Conservation (phyloP, 768 basidiomycete genomes). For the Cantharellus anzutake region DNA sequence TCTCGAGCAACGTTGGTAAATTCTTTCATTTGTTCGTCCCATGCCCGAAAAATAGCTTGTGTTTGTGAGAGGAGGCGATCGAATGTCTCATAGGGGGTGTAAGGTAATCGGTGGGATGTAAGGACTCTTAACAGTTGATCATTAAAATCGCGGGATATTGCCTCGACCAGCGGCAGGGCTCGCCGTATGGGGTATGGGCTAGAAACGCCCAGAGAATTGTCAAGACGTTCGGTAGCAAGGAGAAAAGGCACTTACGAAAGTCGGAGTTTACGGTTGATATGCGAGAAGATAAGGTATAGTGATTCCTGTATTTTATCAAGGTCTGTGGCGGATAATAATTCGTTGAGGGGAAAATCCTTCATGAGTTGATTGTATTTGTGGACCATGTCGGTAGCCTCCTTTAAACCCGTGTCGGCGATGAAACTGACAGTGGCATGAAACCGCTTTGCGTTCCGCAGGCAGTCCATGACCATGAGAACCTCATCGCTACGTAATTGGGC, state of each 20-base stretch:
- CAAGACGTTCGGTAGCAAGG: too few relatives aligned
- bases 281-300: slow-evolving; percentile 68
- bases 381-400: slow-evolving; percentile 81
- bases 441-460: slow-evolving; percentile 85
- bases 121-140: slow-evolving; percentile 84
- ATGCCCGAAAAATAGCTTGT: slow-evolving; percentile 60
- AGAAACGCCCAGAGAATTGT: neutral
- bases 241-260: slow-evolving; percentile 32
- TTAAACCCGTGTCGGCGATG: slow-evolving; percentile 91
- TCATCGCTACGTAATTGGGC: slow-evolving; percentile 80
- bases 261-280: slow-evolving; percentile 88
- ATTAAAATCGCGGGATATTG: slow-evolving; percentile 95
- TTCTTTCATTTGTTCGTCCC: slow-evolving; percentile 83
- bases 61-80: slow-evolving; percentile 65
- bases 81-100: slow-evolving; percentile 87
- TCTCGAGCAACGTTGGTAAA: slow-evolving; percentile 88
- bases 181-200: slow-evolving; percentile 87
- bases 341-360: slow-evolving; percentile 98
- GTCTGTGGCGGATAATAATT: slow-evolving; percentile 89
- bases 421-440: slow-evolving; percentile 97
- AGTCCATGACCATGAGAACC: slow-evolving; percentile 84
- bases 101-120: slow-evolving; percentile 77
- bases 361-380: slow-evolving; percentile 97
- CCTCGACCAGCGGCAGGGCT: slow-evolving; percentile 90
- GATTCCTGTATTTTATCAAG: slow-evolving; percentile 89